Conservation (phyloP, 2,329 filamentous ascomycete genomes). For the Pestalotiopsis sp. region DNA sequence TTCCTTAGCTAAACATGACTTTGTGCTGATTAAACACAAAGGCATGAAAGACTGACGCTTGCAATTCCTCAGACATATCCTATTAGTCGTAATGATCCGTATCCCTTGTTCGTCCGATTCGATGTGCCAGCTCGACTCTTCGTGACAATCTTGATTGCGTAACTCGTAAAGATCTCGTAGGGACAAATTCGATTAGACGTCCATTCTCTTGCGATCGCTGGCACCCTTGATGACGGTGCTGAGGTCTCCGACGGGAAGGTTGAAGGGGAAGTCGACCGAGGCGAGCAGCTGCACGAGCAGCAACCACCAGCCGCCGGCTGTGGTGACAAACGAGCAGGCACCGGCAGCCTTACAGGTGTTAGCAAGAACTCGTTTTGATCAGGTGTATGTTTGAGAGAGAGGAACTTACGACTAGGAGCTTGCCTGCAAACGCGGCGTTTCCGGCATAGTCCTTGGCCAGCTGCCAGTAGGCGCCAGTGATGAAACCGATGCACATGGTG, state of each 20-base stretch:
- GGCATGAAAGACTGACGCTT: not conserved
- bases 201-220: conserved; percentile 12
- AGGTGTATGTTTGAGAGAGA: not conserved
- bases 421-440: conserved; percentile 28
- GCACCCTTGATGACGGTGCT: conserved; percentile 19
- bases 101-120: not conserved
- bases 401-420: conserved; percentile 29
- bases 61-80: not conserved
- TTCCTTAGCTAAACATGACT: not conserved
- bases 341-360: conserved; percentile 15
- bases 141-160: not conserved
- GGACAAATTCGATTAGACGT: not conserved
- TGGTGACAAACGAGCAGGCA: conserved; percentile 19
- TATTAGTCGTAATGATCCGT: not conserved
- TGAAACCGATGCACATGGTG: conserved; percentile 57
- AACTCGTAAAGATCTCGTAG: not conserved
- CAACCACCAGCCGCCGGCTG: conserved; percentile 22
- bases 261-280: conserved; percentile 21
- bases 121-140: not conserved
- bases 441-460: conserved; percentile 43
- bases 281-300: conserved; percentile 19
- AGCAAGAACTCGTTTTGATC: not conserved
- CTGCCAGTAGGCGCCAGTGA: conserved; percentile 64
- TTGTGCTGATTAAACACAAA: not conserved
- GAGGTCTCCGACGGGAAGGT: conserved; percentile 21